Conservation (phyloP, 257 asterid species). For the Nicotiana attenuata region DNA sequence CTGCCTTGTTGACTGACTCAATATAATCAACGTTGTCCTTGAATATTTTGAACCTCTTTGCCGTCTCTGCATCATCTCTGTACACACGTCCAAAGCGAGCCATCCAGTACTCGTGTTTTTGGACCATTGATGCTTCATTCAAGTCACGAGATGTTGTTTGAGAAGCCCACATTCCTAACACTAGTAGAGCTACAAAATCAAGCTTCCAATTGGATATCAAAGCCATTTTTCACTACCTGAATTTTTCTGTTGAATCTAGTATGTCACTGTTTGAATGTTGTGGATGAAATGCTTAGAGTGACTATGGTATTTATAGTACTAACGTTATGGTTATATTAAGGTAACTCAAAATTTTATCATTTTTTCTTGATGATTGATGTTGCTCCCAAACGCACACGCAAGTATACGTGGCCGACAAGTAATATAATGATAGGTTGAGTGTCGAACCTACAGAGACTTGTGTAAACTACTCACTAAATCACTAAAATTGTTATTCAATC, state of each 20-base stretch:
- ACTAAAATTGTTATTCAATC: no score
- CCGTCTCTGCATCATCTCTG: constrained; percentile 32
- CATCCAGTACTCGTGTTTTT: constrained; percentile 39
- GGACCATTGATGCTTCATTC: constrained; percentile 23
- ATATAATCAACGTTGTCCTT: constrained; percentile 29
- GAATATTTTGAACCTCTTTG: constrained; percentile 31
- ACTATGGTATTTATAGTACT: neutral
- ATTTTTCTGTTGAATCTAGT: neutral
- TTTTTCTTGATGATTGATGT: no score
- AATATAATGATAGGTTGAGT: no score
- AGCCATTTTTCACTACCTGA: constrained; percentile 20
- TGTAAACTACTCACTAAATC: no score
- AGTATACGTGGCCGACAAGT: no score
- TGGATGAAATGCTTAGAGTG: neutral
- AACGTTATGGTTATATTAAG: neutral
- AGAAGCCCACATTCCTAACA: constrained; percentile 23
- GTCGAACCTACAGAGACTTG: no score
- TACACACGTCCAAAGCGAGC: constrained; percentile 30
- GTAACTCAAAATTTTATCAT: neutral
- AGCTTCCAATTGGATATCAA: constrained; percentile 12
- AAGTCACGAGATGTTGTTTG: constrained; percentile 22
- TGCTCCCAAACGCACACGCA: no score
- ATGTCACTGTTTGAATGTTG: neutral
- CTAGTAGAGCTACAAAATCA: constrained; percentile 11
- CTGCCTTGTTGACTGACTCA: constrained; percentile 29